phyloP scores from a whole-genome alignment of 768 basidiomycete species.

The Amanita brunnescens region DNA sequence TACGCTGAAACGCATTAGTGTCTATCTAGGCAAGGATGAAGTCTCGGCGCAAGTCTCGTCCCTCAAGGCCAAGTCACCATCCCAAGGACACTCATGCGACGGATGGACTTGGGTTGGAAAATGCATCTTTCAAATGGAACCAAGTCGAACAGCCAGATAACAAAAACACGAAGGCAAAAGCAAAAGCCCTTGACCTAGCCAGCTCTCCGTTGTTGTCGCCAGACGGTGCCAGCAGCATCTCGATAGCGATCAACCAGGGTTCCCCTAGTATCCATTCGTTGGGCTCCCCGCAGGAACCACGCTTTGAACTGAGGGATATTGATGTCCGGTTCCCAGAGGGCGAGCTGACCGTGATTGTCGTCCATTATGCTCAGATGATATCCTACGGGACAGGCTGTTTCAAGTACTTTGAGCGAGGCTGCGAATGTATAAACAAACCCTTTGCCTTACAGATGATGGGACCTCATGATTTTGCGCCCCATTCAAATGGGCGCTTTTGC shows the following conservation, averaged over 20 bases:
- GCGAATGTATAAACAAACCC: slow-evolving; percentile 80
- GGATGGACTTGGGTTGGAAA: slow-evolving; percentile 44
- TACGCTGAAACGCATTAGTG: too few species aligned
- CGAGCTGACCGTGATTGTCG: too few species aligned
- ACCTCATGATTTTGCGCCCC: slow-evolving; percentile 11
- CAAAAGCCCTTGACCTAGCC: slow-evolving; percentile 5
- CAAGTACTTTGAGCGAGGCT: slow-evolving; percentile 94
- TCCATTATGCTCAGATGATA: slow-evolving; percentile 37
- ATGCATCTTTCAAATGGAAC: slow-evolving; percentile 57
- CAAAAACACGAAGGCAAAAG: slow-evolving; percentile 12
- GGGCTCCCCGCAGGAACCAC: slow-evolving; percentile 15
- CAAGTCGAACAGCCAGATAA: too few species aligned
- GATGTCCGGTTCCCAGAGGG: too few species aligned
- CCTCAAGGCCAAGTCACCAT: too few species aligned
- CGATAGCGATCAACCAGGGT: too few species aligned
- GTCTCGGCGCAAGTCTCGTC: too few species aligned
- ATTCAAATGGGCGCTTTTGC: not conserved
- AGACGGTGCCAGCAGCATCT: too few species aligned
- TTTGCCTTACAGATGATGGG: slow-evolving; percentile 79
- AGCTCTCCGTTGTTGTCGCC: too few species aligned
- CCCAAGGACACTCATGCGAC: slow-evolving; percentile 21
- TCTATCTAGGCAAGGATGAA: too few species aligned
- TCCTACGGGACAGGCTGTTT: slow-evolving; percentile 83
- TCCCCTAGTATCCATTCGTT: slow-evolving; percentile 14
- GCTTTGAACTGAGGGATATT: too few species aligned